Base-by-base conservation (phyloP, 2,329 filamentous ascomycete genomes). In the Exophiala sideris region DNA sequence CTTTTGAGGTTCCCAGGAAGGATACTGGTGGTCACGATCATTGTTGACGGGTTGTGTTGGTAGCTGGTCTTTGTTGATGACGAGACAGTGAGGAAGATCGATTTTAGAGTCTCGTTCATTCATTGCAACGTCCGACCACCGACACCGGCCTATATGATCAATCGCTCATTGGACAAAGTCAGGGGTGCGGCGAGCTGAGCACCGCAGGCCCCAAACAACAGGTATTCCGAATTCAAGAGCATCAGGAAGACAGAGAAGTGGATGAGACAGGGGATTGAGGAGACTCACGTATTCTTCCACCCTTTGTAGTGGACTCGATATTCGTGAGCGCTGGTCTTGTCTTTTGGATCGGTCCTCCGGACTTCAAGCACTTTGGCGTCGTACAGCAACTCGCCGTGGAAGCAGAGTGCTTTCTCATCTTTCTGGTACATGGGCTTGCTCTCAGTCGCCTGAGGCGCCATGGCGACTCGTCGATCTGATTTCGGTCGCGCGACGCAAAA, bases 281-380 rank as follows among this genome's bases (percentile, higher is more conserved):
- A 45, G 32, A 85, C 85, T 75, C 76, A 88, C 80, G 91, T 96
- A 71, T 92, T 91, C 79, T 99, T 99, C 94, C 94, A 99, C 67
- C 94, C 94, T 74, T 97, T 97, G 78, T 99, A 99, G 74, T 99
- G 94, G 51, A 99, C 88, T 68, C 89, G 88, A 76, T 95, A 99
- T 70, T 90, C 84, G 68, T 84, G 91, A 33, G 87, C 84, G 57
- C 86, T 86, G 70, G 84, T 85, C 72, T 88, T 86, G 67, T 86
- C 86, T 41, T 77, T 77, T 5, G 75, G 70, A 57, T 86, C 82
- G 66, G 80, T 78, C 70, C 77, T 75, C 64, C 80, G 84, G 32
- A 89, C 79, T 61, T 96, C 91, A 61, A 95, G 83, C 48, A 99
- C 86, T 75, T 97, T 97, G 62, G 94, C 94, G 73, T 99, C 94